Conservation (phyloP, 2,329 filamentous ascomycete species). For the Xylaria sp. region DNA sequence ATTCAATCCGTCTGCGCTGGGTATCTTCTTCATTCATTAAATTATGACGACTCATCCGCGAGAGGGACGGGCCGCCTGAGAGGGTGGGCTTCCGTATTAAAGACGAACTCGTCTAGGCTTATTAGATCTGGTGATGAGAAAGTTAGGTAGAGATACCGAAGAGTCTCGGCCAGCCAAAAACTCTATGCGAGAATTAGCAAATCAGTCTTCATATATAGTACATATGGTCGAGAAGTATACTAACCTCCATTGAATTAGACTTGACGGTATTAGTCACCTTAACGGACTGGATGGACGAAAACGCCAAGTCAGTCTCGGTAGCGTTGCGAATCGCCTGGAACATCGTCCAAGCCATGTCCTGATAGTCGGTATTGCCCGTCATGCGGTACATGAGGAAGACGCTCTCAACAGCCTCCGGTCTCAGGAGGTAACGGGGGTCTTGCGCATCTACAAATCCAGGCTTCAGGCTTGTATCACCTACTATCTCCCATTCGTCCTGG, state of each 20-base stretch:
- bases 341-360: conserved; percentile 65
- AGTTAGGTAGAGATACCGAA: conserved; percentile 58
- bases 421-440: conserved; percentile 61
- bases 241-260: conserved; percentile 46
- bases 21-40: background rate
- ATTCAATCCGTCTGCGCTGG: background rate
- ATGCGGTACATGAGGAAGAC: conserved; percentile 66
- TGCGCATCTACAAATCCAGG: conserved; percentile 71
- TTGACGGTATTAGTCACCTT: conserved; percentile 59
- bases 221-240: conserved; percentile 12
- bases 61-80: conserved; percentile 38
- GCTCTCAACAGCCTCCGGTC: conserved; percentile 65
- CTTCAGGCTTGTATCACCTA: conserved; percentile 47
- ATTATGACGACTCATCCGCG: conserved; percentile 5
- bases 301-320: conserved; percentile 60
- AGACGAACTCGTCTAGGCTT: conserved; percentile 69
- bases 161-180: conserved; percentile 73
- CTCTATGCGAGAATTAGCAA: conserved; percentile 62
- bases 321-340: conserved; percentile 59
- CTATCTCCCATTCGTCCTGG: conserved; percentile 47
- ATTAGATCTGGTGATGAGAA: conserved; percentile 63
- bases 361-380: conserved; percentile 59
- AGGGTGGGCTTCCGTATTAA: conserved; percentile 57
- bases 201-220: conserved; percentile 53
- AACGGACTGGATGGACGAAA: conserved; percentile 61